These are phyloP conservation scores for Chaetomiaceae sp. DNA, from an alignment of 2,329 filamentous ascomycete species.

Conservation along the genomic window DNA sequence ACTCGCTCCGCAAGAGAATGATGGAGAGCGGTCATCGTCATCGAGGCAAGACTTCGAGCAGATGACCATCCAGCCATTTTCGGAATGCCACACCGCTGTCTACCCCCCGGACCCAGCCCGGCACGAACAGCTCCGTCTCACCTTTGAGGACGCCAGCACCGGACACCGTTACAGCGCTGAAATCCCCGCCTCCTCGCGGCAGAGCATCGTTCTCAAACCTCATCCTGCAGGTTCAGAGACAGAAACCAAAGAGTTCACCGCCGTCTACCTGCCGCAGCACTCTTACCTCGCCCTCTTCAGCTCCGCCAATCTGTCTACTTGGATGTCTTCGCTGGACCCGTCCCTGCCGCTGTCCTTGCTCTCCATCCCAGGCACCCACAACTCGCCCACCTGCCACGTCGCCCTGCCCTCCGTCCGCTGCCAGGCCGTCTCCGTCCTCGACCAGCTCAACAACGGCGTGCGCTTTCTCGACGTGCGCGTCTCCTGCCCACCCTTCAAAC, in stretches of 20 bases:
- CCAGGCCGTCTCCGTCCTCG: conserved; percentile 69
- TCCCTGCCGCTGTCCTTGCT: conserved; percentile 69
- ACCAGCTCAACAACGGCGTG: conserved; percentile 83
- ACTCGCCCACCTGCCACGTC: conserved; percentile 77
- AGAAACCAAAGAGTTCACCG: conserved; percentile 54
- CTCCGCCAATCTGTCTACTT: conserved; percentile 60
- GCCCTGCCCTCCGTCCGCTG: conserved; percentile 91
- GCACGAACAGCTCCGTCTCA: conserved; percentile 66
- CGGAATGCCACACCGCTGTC: conserved; percentile 57
- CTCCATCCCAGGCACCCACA: conserved; percentile 92
- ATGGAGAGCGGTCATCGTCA: conserved; percentile 19
- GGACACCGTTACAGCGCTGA: conserved; percentile 65
- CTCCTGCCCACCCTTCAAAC: conserved; percentile 16
- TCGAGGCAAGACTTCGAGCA: conserved; percentile 49
- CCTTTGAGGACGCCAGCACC: conserved; percentile 53
- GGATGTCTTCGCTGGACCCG: conserved; percentile 76
- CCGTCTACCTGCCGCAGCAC: conserved; percentile 54
- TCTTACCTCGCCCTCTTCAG: conserved; percentile 61
- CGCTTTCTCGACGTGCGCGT: conserved; percentile 93
- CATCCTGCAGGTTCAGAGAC: conserved; percentile 18
- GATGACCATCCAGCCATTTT: conserved; percentile 62
- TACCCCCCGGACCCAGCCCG: conserved; percentile 45
- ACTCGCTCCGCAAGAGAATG: conserved; percentile 21
- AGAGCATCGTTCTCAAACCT: conserved; percentile 53
- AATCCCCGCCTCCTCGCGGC: conserved; percentile 55